A percentile compares a stretch with the other conserved stretches of the same genome.
Conservation (phyloP, 345 rosid genomes). For the Heritiera littoralis region DNA sequence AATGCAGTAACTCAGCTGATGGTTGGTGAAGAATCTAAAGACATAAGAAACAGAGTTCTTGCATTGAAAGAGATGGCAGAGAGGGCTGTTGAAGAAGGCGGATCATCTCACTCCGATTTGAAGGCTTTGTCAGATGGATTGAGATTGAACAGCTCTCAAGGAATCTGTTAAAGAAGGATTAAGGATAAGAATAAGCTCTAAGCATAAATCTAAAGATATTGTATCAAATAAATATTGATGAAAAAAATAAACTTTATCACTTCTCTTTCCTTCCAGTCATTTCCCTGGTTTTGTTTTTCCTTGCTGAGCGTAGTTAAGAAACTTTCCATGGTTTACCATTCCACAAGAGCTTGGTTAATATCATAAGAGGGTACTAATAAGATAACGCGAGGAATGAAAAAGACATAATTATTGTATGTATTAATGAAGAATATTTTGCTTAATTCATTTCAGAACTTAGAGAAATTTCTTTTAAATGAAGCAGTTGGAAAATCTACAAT, state of each 20-base stretch:
- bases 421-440: no score
- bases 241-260: not conserved
- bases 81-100: conserved; percentile 43
- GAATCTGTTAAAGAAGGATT: not conserved
- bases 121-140: conserved; percentile 37
- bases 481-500: no score
- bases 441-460: no score
- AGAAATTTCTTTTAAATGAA: no score
- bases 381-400: no score
- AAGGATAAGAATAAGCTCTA: not conserved
- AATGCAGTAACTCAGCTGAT: conserved; percentile 28
- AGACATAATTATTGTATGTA: no score
- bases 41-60: conserved; percentile 29
- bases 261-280: not conserved
- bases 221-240: no score
- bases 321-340: no score
- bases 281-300: not conserved
- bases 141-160: not conserved
- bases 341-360: not conserved
- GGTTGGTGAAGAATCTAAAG: conserved; percentile 48
- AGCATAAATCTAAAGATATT: not conserved
- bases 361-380: no score
- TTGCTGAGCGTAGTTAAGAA: not conserved
- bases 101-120: conserved; percentile 46
- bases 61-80: conserved; percentile 37